A percentile compares a stretch with the other conserved stretches of the same genome.
These are phyloP conservation scores for Hibiscus mutabilis DNA, from an alignment of 345 rosid species.

Conservation along the genomic window DNA sequence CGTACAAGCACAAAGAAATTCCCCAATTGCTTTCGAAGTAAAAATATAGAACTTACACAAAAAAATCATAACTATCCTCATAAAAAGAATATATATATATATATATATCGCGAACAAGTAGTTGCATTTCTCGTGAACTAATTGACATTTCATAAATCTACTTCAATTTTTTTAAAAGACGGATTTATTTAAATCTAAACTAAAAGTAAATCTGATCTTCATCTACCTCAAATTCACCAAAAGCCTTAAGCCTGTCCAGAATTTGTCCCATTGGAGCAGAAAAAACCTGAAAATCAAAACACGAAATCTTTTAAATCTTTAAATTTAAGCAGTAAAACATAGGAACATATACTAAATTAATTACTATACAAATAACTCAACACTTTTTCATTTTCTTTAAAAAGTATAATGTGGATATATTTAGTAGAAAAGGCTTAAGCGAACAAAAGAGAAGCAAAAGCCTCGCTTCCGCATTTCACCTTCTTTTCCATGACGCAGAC, in stretches of 20 bases:
- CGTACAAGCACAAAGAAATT: background rate
- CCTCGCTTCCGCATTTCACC: slow-evolving; percentile 50
- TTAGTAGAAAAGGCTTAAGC: slow-evolving; percentile 3
- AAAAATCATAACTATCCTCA: background rate
- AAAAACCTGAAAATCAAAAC: slow-evolving; percentile 37
- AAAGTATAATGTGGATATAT: background rate
- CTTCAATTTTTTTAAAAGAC: background rate
- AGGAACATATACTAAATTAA: background rate
- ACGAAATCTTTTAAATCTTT: background rate
- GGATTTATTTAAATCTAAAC: background rate
- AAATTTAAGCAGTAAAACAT: background rate
- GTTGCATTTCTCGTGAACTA: background rate
- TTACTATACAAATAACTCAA: background rate
- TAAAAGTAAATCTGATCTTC: slow-evolving; percentile 20
- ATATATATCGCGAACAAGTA: background rate
- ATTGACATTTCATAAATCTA: background rate
- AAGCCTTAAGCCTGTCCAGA: slow-evolving; percentile 69
- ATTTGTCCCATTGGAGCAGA: slow-evolving; percentile 92
- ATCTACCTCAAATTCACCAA: slow-evolving; percentile 90
- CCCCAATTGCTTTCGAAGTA: background rate
- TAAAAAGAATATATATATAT: background rate
- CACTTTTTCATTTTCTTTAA: background rate
- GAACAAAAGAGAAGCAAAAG: slow-evolving; percentile 22
- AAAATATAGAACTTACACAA: background rate
- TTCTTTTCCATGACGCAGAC: slow-evolving; percentile 81